Evolutionary conservation across 257 asterid species (phyloP).

Genomic region (Osmanthus fragrans): DNA sequence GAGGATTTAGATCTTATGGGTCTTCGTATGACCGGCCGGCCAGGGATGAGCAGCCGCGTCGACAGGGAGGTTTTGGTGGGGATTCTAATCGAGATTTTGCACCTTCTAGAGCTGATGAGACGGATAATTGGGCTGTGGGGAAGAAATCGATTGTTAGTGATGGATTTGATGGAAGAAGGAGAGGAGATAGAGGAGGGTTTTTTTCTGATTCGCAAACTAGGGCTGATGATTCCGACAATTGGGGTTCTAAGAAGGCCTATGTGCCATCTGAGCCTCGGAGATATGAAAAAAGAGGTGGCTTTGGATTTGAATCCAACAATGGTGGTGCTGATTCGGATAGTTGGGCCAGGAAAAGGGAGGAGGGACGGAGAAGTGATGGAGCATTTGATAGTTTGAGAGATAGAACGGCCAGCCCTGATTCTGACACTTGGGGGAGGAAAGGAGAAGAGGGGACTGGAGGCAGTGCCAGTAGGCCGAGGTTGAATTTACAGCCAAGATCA

Average conservation of each 20-base stretch:
- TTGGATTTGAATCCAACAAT: slow-evolving; percentile 40
- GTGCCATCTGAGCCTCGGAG: slow-evolving; percentile 40
- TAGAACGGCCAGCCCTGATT: slow-evolving; percentile 15
- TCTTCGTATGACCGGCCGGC: slow-evolving; percentile 22
- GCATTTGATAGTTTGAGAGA: slow-evolving; percentile 30
- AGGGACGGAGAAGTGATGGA: slow-evolving; percentile 26
- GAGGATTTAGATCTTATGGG: slow-evolving; percentile 47
- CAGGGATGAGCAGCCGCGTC: slow-evolving; percentile 41
- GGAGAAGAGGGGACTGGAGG: slow-evolving; percentile 20
- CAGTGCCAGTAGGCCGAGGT: slow-evolving; percentile 24
- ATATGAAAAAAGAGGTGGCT: slow-evolving; percentile 33
- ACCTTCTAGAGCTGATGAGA: slow-evolving; percentile 51
- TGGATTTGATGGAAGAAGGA: slow-evolving; percentile 44
- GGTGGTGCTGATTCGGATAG: slow-evolving; percentile 40
- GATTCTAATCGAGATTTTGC: slow-evolving; percentile 32
- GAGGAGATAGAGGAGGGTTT: slow-evolving; percentile 45
- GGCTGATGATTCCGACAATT: slow-evolving; percentile 48
- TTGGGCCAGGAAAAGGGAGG: slow-evolving; percentile 47
- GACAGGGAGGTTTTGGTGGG: slow-evolving; percentile 31
- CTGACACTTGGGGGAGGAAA: slow-evolving; percentile 32
- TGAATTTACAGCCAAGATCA: slow-evolving; percentile 48
- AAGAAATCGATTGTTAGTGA: slow-evolving; percentile 34
- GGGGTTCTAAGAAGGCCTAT: slow-evolving; percentile 42
- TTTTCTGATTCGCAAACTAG: slow-evolving; percentile 48
- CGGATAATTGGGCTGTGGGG: slow-evolving; percentile 47